Base-by-base conservation (phyloP, 1,284 basidiomycete species). In the Singerocomus rubriflavus region DNA sequence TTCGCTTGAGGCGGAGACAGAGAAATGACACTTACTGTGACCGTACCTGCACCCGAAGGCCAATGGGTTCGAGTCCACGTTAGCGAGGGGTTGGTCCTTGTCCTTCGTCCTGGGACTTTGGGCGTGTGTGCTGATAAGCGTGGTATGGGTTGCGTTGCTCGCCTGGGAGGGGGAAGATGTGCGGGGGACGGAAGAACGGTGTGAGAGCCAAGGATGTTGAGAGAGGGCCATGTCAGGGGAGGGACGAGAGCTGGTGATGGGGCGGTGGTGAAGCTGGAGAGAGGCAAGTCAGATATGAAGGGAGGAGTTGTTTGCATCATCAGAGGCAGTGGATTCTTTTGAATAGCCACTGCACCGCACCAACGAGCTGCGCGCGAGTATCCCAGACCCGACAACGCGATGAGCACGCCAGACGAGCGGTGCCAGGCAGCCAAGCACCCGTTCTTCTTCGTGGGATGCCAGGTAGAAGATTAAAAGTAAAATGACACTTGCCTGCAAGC, bases 291-390 rank as follows among this genome's bases (percentile, higher is more conserved):
- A 62, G 60, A 60, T 42, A 33, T 27, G 26, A 33, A 11, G 5
- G 38, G 5, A 31, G 2, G 32, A 37, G 11, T 16, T 6, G 37
- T 21, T 36, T 38, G 27, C 50, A 51, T 32, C 47, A 59, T 62
- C 57, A 61, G 44, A 57, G 62, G 59, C 61, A 16, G 60, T 62
- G 61, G 26, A 38, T 12, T 5, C 34, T 44, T 25, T n/a, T n/a
- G 58, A 35, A 55, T 46, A 58, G 58, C 57, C 51, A 57, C 55
- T 39, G 44, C 31, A 17, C 33, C 49, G 21, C 52, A 54, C 46
- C 37, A 26, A 35, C 31, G 40, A 30, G 16, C 21, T 4, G 21
- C 21, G 21, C 21, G 21, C 21, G 21, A 21, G 21, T 37, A 34
- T 32, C 26, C 42, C 13, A 17, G 37, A 51, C 30, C 36, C 25